Percentiles rank a stretch among this genome's conserved stretches.
phyloP scores from a whole-genome alignment of 2,329 filamentous ascomycete genomes.

The Clathrospora elynae region DNA sequence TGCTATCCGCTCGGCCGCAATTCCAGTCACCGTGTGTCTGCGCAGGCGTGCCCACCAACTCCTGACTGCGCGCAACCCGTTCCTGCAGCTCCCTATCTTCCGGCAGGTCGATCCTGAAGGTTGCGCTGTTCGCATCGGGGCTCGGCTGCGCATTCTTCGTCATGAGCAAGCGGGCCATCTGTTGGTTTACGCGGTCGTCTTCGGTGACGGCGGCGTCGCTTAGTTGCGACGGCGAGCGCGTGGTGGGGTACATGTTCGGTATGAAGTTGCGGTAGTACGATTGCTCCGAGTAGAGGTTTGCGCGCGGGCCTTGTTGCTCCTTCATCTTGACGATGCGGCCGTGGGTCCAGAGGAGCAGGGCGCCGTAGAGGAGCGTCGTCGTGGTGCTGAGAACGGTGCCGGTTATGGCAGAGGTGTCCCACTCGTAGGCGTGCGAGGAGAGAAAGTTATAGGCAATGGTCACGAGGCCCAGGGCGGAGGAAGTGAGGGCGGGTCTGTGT shows the following conservation, averaged over 20 bases:
- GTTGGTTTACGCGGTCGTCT: slow-evolving; percentile 57
- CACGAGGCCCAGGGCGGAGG: slow-evolving; percentile 54
- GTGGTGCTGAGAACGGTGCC: slow-evolving; percentile 49
- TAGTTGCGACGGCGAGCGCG: slow-evolving; percentile 32
- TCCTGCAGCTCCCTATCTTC: slow-evolving; percentile 39
- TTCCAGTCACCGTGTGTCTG: slow-evolving; percentile 27
- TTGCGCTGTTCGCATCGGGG: slow-evolving; percentile 46
- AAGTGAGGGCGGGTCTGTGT: slow-evolving; percentile 48
- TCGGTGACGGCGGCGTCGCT: slow-evolving; percentile 47
- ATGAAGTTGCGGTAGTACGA: slow-evolving; percentile 54
- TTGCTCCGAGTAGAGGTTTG: slow-evolving; percentile 44
- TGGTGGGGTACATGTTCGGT: slow-evolving; percentile 54
- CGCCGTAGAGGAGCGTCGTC: slow-evolving; percentile 50
- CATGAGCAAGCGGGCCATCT: slow-evolving; percentile 56
- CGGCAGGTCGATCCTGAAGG: slow-evolving; percentile 51
- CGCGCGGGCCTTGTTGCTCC: slow-evolving; percentile 23
- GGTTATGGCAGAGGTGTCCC: slow-evolving; percentile 52
- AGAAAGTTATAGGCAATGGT: slow-evolving; percentile 57
- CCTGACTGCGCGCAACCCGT: slow-evolving; percentile 32
- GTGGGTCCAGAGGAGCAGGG: slow-evolving; percentile 51
- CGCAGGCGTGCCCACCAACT: slow-evolving; percentile 40
- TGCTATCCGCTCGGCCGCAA: slow-evolving; percentile 31
- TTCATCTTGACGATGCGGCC: slow-evolving; percentile 47
- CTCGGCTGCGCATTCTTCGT: slow-evolving; percentile 42
- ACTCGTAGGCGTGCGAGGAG: slow-evolving; percentile 49